A percentile compares a stretch with the other conserved stretches of the same genome.
Conservation (phyloP, 306 rosid species). For the Cicer chorassanicum region DNA sequence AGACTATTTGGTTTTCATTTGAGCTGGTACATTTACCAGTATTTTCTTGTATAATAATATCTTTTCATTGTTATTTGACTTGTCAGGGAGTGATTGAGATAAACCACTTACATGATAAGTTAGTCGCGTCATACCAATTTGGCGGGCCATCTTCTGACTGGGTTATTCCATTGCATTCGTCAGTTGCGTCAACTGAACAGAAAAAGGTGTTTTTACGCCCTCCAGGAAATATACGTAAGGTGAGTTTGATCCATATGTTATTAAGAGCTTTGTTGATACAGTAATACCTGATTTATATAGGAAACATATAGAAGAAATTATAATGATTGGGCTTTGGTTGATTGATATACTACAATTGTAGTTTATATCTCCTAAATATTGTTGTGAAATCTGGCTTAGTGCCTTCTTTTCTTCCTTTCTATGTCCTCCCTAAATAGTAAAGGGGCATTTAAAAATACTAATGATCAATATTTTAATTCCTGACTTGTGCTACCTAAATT, state of each 20-base stretch:
- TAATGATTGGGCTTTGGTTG: background rate
- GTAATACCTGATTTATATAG: no score
- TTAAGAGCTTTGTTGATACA: background rate
- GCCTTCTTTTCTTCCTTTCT: no score
- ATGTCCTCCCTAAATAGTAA: no score
- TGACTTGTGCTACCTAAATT: no score
- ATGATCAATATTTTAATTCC: no score
- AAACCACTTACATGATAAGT: slow-evolving; percentile 69
- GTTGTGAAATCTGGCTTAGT: no score
- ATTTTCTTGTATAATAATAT: slow-evolving; percentile 23
- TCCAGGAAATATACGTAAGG: slow-evolving; percentile 84
- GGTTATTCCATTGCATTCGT: slow-evolving; percentile 91
- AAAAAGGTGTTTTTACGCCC: slow-evolving; percentile 84
- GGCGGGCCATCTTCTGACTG: slow-evolving; percentile 92
- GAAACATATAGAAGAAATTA: background rate
- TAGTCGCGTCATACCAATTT: slow-evolving; percentile 80
- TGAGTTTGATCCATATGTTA: slow-evolving; percentile 43
- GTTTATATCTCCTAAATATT: background rate
- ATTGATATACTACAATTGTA: background rate
- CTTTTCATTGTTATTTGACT: slow-evolving; percentile 35
- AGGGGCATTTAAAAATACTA: no score
- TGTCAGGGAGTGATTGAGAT: slow-evolving; percentile 86
- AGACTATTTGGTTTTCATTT: slow-evolving; percentile 48
- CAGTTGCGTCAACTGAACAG: slow-evolving; percentile 77
- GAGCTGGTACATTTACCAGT: slow-evolving; percentile 16